Percentiles rank a stretch among this genome's conserved stretches.
Conservation (phyloP, 441 rosid genomes). For the Omphalea diandra region DNA sequence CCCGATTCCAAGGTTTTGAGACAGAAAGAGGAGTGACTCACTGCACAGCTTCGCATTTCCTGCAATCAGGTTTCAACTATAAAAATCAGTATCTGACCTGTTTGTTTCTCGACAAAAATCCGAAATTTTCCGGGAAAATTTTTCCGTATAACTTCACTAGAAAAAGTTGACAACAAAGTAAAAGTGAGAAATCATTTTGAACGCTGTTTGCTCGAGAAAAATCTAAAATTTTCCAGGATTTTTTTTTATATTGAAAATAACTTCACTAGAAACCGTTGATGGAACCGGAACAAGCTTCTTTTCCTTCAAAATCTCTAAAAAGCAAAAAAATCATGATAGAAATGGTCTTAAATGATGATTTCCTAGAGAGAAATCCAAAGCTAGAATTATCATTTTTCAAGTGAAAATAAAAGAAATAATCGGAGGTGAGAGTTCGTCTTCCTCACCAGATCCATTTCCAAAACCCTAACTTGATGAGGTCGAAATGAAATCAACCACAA, state of each 20-base stretch:
- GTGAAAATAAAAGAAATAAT: constrained; percentile 2
- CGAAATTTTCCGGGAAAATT: constrained; percentile 9
- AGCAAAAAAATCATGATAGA: no score
- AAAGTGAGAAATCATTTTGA: no score
- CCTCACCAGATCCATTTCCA: constrained; percentile 51
- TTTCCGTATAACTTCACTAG: no score
- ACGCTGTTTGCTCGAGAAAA: no score
- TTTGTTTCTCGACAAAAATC: constrained; percentile 20
- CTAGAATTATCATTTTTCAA: no score
- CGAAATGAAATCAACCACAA: constrained; percentile 15
- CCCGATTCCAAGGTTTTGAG: constrained; percentile 11
- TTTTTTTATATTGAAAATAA: no score
- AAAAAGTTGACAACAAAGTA: no score
- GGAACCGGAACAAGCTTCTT: no score
- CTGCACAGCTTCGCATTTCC: constrained; percentile 30
- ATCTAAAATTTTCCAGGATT: no score
- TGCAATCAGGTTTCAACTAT: constrained; percentile 6
- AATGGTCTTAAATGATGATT: no score
- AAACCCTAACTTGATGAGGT: constrained; percentile 32
- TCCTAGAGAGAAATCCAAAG: no score
- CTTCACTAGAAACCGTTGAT: no score
- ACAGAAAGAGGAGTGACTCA: neutral
- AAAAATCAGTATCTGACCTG: neutral
- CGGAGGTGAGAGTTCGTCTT: neutral
- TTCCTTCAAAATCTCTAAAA: neutral